Base-by-base conservation (phyloP, 495 filamentous ascomycete genomes). In the Echria macrotheca region DNA sequence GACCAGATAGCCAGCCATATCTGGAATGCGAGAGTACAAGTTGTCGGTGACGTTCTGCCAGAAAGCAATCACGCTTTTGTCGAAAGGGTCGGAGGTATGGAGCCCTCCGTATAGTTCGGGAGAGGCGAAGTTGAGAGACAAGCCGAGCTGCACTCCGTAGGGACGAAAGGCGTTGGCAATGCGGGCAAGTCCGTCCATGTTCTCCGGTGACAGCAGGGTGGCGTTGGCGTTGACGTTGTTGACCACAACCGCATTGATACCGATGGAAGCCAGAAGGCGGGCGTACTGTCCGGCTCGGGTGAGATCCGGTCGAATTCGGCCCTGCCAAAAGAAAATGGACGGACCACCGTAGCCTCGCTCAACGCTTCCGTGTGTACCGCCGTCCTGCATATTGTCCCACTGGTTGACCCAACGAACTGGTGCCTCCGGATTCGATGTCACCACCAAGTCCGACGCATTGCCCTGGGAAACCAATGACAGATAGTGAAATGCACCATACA, bases 171-270 rank as follows among this genome's bases (percentile, higher is more conserved):
- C 73, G 59, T 86, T 78, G 4, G 83, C 83, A 31, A 88, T 73
- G 23, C 79, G 65, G 8, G 65, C 76, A 4, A 88, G 61, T 0
- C 84, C 82, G 23, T 75, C 69, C 50, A 86, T 74, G 50, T 85
- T 86, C 2, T 63, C 47, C 1, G 70, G 50, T 3, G 55, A 78
- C 36, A 88, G 66, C 4, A 83, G 63, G 0, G 67, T 69, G 1
- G 76, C 68, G 53, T 85, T 81, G 11, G 84, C 81, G 56, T 88
- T 88, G 53, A 87, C 83, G 45, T 88, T 87, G 66, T 88, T 88
- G 59, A 85, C 74, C 2, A 87, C 58, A 23, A 84, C 68, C 1
- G 68, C 83, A 50, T 88, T 88, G 57, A 87, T 64, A 19, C 78
- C 67, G 28, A 86, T 74, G 1, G 83, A 87, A n/a, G 83, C 73